These are phyloP conservation scores for Miscanthus lutarioriparius DNA, from an alignment of 176 grass and related monocot species.

Conservation along the genomic window DNA sequence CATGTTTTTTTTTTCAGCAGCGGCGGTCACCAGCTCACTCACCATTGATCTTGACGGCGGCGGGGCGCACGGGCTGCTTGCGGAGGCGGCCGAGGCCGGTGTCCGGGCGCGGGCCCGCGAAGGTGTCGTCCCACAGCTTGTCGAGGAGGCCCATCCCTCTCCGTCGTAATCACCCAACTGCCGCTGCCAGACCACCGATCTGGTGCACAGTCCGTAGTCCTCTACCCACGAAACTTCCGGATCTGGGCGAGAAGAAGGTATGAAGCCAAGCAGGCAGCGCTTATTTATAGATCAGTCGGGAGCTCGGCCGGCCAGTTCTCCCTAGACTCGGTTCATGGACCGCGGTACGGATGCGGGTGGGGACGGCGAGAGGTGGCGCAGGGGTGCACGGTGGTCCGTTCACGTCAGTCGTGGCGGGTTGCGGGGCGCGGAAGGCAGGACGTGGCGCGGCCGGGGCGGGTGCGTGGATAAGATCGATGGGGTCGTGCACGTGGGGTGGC, in stretches of 20 bases:
- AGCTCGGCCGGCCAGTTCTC: not conserved
- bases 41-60: constrained; percentile 65
- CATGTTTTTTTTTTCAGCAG: not conserved
- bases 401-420: constrained; percentile 5
- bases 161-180: constrained; percentile 10
- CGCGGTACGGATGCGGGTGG: not conserved
- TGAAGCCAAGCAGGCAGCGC: not conserved
- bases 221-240: constrained; percentile 8
- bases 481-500: constrained; percentile 38
- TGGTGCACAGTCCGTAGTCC: not conserved
- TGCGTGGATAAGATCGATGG: constrained; percentile 49
- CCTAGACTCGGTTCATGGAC: constrained; percentile 17
- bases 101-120: constrained; percentile 86
- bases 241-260: constrained; percentile 33
- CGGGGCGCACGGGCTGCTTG: constrained; percentile 56
- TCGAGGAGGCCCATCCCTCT: constrained; percentile 78
- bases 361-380: not conserved
- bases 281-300: constrained; percentile 48
- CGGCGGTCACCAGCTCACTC: not conserved
- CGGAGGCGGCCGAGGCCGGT: constrained; percentile 86
- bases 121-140: constrained; percentile 94
- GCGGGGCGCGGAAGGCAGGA: not conserved
- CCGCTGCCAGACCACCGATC: not conserved
- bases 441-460: constrained; percentile 3
- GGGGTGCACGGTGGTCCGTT: not conserved